Evolutionary conservation across 2,329 filamentous ascomycete species (phyloP).

Genomic region (Sclerotinia nivalis): DNA sequence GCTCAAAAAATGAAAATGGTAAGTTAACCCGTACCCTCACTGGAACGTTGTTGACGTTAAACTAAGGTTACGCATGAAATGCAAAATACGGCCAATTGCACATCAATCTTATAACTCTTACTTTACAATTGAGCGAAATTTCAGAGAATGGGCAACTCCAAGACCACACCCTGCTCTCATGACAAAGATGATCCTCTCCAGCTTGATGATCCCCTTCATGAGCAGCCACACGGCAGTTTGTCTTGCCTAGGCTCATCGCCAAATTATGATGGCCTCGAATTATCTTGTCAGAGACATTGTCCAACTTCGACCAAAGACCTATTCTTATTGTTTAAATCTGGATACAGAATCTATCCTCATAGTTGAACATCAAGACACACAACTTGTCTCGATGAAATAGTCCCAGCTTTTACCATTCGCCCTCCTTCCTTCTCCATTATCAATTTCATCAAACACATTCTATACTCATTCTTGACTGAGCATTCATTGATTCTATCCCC

Average conservation of each 20-base stretch:
- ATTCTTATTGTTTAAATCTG: background rate
- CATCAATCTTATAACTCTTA: background rate
- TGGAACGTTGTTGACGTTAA: background rate
- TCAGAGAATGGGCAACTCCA: background rate
- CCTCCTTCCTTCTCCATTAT: background rate
- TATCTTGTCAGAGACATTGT: too few species aligned
- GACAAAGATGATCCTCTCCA: background rate
- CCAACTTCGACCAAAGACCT: too few species aligned
- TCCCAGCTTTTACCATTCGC: background rate
- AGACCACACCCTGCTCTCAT: background rate
- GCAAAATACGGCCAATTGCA: background rate
- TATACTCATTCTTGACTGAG: background rate
- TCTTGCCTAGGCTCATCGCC: too few species aligned
- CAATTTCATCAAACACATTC: background rate
- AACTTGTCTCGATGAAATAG: background rate
- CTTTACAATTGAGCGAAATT: background rate
- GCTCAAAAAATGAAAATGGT: background rate
- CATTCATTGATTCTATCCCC: background rate
- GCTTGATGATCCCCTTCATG: background rate
- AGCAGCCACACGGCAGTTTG: too few species aligned
- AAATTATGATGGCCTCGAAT: too few species aligned
- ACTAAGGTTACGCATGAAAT: background rate
- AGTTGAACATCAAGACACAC: background rate
- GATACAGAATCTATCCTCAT: background rate
- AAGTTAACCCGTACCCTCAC: background rate